These are phyloP conservation scores for Begonia loranthoides DNA, from an alignment of 306 rosid genomes.

Conservation along the genomic window DNA sequence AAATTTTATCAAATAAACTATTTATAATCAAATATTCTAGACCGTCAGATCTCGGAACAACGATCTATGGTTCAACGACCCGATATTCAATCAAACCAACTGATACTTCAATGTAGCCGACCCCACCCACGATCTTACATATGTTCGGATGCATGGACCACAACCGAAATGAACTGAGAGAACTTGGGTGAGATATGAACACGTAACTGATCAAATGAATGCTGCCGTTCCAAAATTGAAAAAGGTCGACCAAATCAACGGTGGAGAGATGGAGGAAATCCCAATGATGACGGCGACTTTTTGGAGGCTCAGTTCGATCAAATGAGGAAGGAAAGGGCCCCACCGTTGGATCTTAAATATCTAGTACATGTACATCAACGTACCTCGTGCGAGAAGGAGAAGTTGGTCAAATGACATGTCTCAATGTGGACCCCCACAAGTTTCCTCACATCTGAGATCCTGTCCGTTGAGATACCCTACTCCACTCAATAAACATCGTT, in stretches of 20 bases:
- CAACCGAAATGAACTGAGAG: too few relatives aligned
- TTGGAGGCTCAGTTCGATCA: neutral
- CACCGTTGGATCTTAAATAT: neutral
- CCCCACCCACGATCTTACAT: too few relatives aligned
- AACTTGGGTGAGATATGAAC: too few relatives aligned
- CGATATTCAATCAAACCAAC: too few relatives aligned
- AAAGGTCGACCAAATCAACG: neutral
- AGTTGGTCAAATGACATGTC: conserved; percentile 77
- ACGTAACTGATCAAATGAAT: too few relatives aligned
- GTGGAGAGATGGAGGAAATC: neutral
- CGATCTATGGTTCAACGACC: too few relatives aligned
- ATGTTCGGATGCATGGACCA: too few relatives aligned
- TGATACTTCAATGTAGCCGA: too few relatives aligned
- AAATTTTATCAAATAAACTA: too few relatives aligned
- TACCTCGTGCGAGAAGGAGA: conserved; percentile 83
- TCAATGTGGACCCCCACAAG: conserved; percentile 65
- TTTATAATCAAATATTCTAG: too few relatives aligned
- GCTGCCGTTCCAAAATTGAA: neutral
- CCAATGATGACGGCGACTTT: neutral
- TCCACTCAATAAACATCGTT: neutral
- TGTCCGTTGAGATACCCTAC: conserved; percentile 90
- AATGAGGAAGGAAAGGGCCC: neutral
- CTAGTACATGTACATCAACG: neutral
- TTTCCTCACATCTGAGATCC: conserved; percentile 70
- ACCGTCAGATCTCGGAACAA: too few relatives aligned